Percentiles rank a stretch among this genome's conserved stretches.
These are phyloP conservation scores for Oryza punctata DNA, from an alignment of 176 grass and related monocot genomes.

Conservation along the genomic window DNA sequence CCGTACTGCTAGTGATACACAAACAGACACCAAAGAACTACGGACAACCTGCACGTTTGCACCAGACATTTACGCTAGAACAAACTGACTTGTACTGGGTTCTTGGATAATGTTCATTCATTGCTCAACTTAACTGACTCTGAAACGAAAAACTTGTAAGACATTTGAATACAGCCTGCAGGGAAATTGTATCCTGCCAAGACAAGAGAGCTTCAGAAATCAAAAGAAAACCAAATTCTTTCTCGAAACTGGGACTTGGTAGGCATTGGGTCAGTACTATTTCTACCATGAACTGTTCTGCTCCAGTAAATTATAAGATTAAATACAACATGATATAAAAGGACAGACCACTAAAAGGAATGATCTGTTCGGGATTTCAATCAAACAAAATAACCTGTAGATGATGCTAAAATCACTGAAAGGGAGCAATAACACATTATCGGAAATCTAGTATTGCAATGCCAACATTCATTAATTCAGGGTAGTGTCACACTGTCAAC, in stretches of 20 bases:
- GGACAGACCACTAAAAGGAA: not conserved
- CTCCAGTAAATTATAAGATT: not conserved
- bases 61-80: not conserved
- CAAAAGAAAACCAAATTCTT: not conserved
- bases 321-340: not conserved
- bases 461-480: not conserved
- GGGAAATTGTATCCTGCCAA: not conserved
- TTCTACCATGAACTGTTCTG: not conserved
- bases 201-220: not conserved
- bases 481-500: not conserved
- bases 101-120: not conserved
- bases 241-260: not conserved
- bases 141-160: not conserved
- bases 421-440: not conserved
- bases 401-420: not conserved
- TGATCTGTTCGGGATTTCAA: not conserved
- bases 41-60: not conserved
- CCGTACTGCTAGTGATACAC: not conserved
- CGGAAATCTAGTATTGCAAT: not conserved
- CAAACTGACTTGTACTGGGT: not conserved
- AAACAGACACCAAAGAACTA: not conserved
- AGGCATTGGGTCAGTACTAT: not conserved
- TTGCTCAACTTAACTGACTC: not conserved
- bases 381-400: not conserved
- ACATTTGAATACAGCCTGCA: not conserved